Percentiles rank a stretch among this genome's conserved stretches.
Evolutionary conservation across 1,284 basidiomycete species (phyloP).

Genomic region (Trametes pubescens): DNA sequence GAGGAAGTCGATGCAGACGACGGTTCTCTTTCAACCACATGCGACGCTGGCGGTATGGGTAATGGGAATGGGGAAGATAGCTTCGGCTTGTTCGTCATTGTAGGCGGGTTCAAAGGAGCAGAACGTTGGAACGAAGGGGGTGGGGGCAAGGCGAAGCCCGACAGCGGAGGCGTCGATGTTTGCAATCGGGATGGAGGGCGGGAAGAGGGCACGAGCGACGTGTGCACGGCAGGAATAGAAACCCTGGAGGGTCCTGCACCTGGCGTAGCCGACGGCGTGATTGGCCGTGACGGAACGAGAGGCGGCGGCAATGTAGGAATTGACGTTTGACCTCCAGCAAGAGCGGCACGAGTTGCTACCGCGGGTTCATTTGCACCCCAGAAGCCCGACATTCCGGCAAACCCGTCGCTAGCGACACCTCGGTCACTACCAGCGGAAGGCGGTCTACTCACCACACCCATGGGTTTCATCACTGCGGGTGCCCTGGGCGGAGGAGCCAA

Average conservation of each 20-base stretch:
- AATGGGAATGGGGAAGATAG: conserved; percentile 28
- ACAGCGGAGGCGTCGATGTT: conserved; percentile 16
- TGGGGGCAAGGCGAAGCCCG: conserved; percentile 30
- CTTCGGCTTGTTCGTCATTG: conserved; percentile 18
- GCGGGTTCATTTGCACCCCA: conserved; percentile 2
- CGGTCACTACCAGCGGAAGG: not conserved
- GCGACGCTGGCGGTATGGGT: conserved; percentile 52
- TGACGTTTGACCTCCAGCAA: conserved; percentile 6
- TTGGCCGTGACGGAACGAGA: conserved; percentile 31
- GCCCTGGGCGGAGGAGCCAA: conserved; percentile 28
- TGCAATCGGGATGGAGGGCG: conserved; percentile 28
- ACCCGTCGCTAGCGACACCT: not conserved
- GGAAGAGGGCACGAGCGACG: conserved; percentile 11
- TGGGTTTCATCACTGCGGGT: conserved; percentile 22
- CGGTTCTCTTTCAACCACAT: conserved; percentile 42
- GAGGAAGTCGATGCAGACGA: conserved; percentile 30
- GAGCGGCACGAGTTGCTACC: not conserved
- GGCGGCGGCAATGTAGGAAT: conserved; percentile 36
- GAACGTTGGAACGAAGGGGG: conserved; percentile 30
- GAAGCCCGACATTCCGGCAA: conserved; percentile 8
- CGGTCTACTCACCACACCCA: conserved; percentile 15
- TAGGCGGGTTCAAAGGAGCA: not conserved
- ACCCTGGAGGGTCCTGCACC: conserved; percentile 17
- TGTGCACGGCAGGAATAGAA: not conserved
- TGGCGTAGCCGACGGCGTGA: conserved; percentile 23